Base-by-base conservation (phyloP, 495 filamentous ascomycete genomes). In the Aspergillus heteromorphus region DNA sequence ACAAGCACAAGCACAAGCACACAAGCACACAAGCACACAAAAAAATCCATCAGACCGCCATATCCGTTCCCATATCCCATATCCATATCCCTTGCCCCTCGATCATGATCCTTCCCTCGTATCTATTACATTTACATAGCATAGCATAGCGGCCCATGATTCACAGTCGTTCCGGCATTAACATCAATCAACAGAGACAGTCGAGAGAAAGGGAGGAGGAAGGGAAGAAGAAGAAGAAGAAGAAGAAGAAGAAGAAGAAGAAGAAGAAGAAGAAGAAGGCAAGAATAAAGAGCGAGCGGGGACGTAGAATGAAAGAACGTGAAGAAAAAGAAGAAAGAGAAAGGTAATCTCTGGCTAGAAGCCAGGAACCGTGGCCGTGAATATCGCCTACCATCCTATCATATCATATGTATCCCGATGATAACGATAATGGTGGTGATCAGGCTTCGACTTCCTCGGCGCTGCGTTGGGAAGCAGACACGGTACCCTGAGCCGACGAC, bases 371-470 rank as follows among this genome's bases (percentile, higher is more conserved):
- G n/a, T n/a, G n/a, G n/a, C n/a, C n/a, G n/a, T n/a, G n/a, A n/a
- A n/a, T n/a, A n/a, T n/a, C n/a, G n/a, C n/a, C n/a, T n/a, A n/a
- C n/a, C n/a, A n/a, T n/a, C n/a, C n/a, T n/a, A n/a, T n/a, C n/a
- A n/a, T n/a, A n/a, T n/a, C n/a, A n/a, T n/a, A n/a, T n/a, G n/a
- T n/a, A n/a, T n/a, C n/a, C n/a, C n/a, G n/a, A n/a, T n/a, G n/a
- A n/a, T n/a, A n/a, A n/a, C n/a, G n/a, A n/a, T n/a, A n/a, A n/a
- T n/a, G n/a, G n/a, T n/a, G n/a, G n/a, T n/a, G n/a, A 14, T 58
- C 58, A 73, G 25, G 63, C 60, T 56, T 74, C 74, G n/a, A 75
- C 68, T 52, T 77, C 74, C 49, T 74, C 74, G 7, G 65, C 74
- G 49, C 64, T 70, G 9, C 65, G 65, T 48, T 64, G 65, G 6